Evolutionary conservation across 2,329 filamentous ascomycete genomes (phyloP).

Genomic region (Anthostomella pinea): DNA sequence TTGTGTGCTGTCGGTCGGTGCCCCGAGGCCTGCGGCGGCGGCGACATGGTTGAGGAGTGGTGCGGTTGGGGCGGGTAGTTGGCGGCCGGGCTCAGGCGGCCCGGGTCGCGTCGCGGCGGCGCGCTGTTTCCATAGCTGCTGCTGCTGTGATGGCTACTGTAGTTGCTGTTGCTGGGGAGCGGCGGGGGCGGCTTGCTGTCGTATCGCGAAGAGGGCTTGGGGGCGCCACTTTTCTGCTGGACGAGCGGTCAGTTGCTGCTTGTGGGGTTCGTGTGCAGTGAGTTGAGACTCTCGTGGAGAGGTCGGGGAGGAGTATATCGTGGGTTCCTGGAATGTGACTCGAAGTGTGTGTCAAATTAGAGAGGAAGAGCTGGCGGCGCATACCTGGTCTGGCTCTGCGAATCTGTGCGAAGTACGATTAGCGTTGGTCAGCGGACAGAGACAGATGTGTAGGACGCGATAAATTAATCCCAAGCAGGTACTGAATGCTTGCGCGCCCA

Average conservation of each 20-base stretch:
- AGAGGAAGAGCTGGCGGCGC: constrained; percentile 16
- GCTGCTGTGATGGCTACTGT: no score
- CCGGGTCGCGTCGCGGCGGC: constrained; percentile 23
- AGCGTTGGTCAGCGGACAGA: constrained; percentile 6
- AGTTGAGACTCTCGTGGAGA: not conserved
- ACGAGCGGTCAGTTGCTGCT: no score
- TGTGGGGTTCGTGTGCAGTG: constrained; percentile 32
- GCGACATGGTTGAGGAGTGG: constrained; percentile 43
- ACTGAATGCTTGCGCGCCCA: no score
- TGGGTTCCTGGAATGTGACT: no score
- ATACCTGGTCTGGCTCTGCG: constrained; percentile 48
- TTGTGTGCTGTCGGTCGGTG: constrained; percentile 43
- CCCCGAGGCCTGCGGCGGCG: constrained; percentile 44
- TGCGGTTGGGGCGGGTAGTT: constrained; percentile 14
- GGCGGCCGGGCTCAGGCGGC: constrained; percentile 19
- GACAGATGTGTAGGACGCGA: no score
- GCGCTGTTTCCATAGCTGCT: no score
- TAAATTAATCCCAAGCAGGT: no score
- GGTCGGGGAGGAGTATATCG: no score
- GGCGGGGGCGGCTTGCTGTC: constrained; percentile 48
- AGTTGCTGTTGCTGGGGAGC: constrained; percentile 34
- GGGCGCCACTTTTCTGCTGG: no score
- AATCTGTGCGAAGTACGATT: constrained; percentile 39
- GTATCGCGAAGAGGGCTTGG: constrained; percentile 40
- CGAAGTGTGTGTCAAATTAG: not conserved